Percentiles rank a stretch among this genome's conserved stretches.
Evolutionary conservation across 1,284 basidiomycete genomes (phyloP).

Genomic region (Trichosporon inkin): DNA sequence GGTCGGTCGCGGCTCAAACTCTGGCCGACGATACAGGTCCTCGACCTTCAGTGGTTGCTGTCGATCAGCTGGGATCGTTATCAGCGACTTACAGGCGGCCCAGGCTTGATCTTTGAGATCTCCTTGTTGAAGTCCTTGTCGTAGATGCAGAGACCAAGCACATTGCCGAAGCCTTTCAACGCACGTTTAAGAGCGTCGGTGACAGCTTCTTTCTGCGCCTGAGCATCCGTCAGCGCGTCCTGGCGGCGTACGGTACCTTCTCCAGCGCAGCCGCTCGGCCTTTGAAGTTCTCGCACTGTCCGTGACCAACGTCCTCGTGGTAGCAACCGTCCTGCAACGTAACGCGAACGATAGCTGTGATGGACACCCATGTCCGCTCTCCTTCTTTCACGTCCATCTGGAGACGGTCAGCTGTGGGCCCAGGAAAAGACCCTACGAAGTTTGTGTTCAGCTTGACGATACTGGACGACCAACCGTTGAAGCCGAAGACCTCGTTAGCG

Average conservation of each 20-base stretch:
- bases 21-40: slow-evolving; percentile 70
- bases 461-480: slow-evolving; percentile 93
- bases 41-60: slow-evolving; percentile 72
- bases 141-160: slow-evolving; percentile 92
- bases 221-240: slow-evolving; percentile 7
- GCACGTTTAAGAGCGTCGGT: slow-evolving; percentile 91
- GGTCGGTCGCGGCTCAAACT: slow-evolving; percentile 55
- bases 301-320: slow-evolving; percentile 93
- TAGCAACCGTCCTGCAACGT: slow-evolving; percentile 81
- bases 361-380: slow-evolving; percentile 66
- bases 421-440: slow-evolving; percentile 49
- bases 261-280: slow-evolving; percentile 83
- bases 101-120: slow-evolving; percentile 75
- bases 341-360: slow-evolving; percentile 79
- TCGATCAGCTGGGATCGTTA: neutral
- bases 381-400: slow-evolving; percentile 64
- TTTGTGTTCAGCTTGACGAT: slow-evolving; percentile 71
- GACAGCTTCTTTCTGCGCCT: slow-evolving; percentile 97
- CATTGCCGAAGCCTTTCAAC: slow-evolving; percentile 85
- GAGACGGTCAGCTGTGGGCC: slow-evolving; percentile 8
- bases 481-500: slow-evolving; percentile 97
- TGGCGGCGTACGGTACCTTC: slow-evolving; percentile 61
- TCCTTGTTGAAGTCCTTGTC: slow-evolving; percentile 84
- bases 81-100: slow-evolving; percentile 60
- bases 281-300: slow-evolving; percentile 75